A percentile compares a stretch with the other conserved stretches of the same genome.
Conservation (phyloP, 2,329 filamentous ascomycete genomes). For the Sporothrix brasiliensis region DNA sequence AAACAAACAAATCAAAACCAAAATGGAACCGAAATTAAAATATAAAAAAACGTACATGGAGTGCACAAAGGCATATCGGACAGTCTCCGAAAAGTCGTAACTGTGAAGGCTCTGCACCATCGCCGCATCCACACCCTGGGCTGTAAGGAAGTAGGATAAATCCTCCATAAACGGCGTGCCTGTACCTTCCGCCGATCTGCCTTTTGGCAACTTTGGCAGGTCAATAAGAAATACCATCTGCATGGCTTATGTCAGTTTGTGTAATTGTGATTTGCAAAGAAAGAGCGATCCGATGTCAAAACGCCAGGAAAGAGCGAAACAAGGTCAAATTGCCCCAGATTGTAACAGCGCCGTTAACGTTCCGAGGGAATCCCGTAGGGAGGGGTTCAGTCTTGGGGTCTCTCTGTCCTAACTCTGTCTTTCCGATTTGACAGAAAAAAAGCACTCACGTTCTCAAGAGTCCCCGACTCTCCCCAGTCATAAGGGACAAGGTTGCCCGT, state of each 20-base stretch:
- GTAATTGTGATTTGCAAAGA: too few species aligned
- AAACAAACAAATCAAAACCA: not conserved
- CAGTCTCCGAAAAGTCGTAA: conserved; percentile 81
- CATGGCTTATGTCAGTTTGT: not conserved
- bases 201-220: conserved; percentile 64
- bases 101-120: conserved; percentile 69
- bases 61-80: conserved; percentile 77
- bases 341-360: not conserved
- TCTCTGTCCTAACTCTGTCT: not conserved
- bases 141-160: conserved; percentile 69
- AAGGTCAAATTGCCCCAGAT: not conserved
- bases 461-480: conserved; percentile 85
- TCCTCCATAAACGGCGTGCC: conserved; percentile 64
- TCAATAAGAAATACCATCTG: conserved; percentile 90
- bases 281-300: conserved; percentile 12
- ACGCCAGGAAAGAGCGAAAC: not conserved
- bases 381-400: not conserved
- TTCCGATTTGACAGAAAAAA: not conserved
- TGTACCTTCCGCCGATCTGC: conserved; percentile 29
- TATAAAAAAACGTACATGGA: conserved; percentile 64
- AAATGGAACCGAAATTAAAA: not conserved
- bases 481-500: conserved; percentile 83
- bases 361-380: not conserved
- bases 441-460: conserved; percentile 78
- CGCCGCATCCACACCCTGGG: conserved; percentile 64